Evolutionary conservation across 2,329 filamentous ascomycete species (phyloP).

Genomic region (Apiospora marii): DNA sequence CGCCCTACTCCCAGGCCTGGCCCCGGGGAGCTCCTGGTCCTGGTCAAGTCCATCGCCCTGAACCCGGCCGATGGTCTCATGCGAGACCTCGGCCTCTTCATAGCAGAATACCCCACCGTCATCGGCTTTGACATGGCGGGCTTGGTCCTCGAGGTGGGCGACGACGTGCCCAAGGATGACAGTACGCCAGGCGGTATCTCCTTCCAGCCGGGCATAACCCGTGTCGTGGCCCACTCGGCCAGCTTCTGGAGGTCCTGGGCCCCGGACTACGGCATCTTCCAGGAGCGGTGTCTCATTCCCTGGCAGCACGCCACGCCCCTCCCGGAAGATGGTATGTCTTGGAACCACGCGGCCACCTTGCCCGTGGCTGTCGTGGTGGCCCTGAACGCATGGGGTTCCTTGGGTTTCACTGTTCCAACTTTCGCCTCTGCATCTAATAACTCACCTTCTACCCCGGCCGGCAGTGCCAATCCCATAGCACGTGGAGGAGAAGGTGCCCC

Average conservation of each 20-base stretch:
- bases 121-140: constrained; percentile 53
- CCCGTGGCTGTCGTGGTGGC: constrained; percentile 48
- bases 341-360: constrained; percentile 50
- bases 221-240: constrained; percentile 48
- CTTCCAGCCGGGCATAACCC: constrained; percentile 46
- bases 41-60: constrained; percentile 55
- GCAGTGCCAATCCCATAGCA: background rate
- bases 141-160: constrained; percentile 50
- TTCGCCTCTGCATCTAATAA: background rate
- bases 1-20: constrained; percentile 54
- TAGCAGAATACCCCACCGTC: constrained; percentile 50
- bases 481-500: background rate
- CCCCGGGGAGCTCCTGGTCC: constrained; percentile 54
- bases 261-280: constrained; percentile 56
- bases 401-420: constrained; percentile 41
- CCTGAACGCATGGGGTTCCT: constrained; percentile 48
- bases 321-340: constrained; percentile 43
- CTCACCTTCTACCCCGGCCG: no score
- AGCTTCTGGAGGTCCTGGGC: constrained; percentile 51
- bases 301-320: constrained; percentile 50
- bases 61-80: constrained; percentile 55
- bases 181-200: constrained; percentile 25
- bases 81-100: constrained; percentile 52
- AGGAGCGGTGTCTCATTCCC: constrained; percentile 51
- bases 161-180: constrained; percentile 42